Evolutionary conservation across 148 eudicot species (phyloP).

Genomic region (Bassia scoparia): DNA sequence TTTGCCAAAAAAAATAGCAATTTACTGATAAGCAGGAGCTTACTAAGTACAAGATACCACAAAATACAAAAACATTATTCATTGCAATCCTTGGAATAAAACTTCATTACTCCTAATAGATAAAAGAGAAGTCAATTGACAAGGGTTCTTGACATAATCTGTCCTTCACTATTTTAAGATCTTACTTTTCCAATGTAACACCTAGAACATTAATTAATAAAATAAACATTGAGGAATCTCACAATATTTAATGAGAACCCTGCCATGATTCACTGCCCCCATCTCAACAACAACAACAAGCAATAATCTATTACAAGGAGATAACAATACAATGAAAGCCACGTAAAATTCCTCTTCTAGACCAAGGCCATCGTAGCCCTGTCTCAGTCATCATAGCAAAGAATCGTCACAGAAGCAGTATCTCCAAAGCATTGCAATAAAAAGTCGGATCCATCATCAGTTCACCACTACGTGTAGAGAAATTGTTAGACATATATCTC

Average conservation of each 20-base stretch:
- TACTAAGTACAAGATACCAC: not conserved
- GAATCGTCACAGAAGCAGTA: too few relatives aligned
- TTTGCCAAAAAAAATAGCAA: not conserved
- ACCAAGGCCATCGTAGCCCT: too few relatives aligned
- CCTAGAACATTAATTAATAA: not conserved
- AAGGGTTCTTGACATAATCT: not conserved
- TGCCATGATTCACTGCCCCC: not conserved
- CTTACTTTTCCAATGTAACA: not conserved
- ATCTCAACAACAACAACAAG: too few relatives aligned
- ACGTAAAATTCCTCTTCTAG: too few relatives aligned
- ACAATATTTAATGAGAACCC: not conserved
- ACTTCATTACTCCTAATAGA: not conserved
- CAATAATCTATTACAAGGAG: too few relatives aligned
- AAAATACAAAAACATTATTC: not conserved
- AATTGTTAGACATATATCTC: too few relatives aligned
- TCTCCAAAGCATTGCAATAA: too few relatives aligned
- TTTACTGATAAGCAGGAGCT: not conserved
- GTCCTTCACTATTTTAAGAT: not conserved
- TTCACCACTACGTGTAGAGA: too few relatives aligned
- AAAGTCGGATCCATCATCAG: too few relatives aligned
- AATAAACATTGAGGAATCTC: not conserved
- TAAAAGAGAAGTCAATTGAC: not conserved
- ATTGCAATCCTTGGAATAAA: not conserved
- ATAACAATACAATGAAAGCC: too few relatives aligned
- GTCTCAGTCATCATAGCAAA: too few relatives aligned